These are phyloP conservation scores for Penicillium ochrochloron DNA, from an alignment of 495 filamentous ascomycete species.

Conservation along the genomic window DNA sequence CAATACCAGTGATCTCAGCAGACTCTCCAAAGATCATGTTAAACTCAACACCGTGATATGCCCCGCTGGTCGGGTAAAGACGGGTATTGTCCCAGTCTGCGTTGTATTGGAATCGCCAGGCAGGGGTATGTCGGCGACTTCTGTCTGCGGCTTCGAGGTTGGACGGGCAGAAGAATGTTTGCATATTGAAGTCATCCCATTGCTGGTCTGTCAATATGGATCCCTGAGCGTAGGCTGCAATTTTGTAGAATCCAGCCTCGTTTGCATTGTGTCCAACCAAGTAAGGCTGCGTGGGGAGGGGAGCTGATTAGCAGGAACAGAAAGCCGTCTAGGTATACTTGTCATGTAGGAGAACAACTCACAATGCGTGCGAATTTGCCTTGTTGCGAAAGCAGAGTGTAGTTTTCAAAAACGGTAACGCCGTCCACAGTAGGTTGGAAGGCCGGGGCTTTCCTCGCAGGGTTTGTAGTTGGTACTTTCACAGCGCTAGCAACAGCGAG, in stretches of 20 bases:
- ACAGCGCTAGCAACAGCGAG: conserved; percentile 32
- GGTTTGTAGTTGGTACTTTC: conserved; percentile 30
- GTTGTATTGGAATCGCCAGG: conserved; percentile 58
- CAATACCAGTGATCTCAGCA: conserved; percentile 39
- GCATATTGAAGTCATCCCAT: conserved; percentile 48
- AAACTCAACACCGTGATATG: conserved; percentile 55
- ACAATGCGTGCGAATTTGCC: conserved; percentile 42
- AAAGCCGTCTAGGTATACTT: not conserved
- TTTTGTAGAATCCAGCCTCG: conserved; percentile 49
- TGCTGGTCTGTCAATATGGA: conserved; percentile 28
- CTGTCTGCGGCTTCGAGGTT: conserved; percentile 39
- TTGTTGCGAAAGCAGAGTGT: conserved; percentile 36
- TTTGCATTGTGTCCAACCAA: conserved; percentile 51
- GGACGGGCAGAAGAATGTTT: conserved; percentile 52
- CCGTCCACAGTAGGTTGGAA: conserved; percentile 56
- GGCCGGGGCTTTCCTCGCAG: conserved; percentile 32
- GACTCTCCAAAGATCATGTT: conserved; percentile 54
- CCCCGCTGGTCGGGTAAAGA: conserved; percentile 48
- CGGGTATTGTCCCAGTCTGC: conserved; percentile 52
- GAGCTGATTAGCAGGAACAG: not conserved
- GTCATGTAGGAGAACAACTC: conserved; percentile 9
- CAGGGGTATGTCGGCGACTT: conserved; percentile 37
- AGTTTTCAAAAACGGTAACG: conserved; percentile 52
- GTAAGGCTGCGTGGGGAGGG: conserved; percentile 33
- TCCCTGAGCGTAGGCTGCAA: conserved; percentile 37